Evolutionary conservation across 352 stramenopile genomes (phyloP).

Genomic region (Pythium coloratum): DNA sequence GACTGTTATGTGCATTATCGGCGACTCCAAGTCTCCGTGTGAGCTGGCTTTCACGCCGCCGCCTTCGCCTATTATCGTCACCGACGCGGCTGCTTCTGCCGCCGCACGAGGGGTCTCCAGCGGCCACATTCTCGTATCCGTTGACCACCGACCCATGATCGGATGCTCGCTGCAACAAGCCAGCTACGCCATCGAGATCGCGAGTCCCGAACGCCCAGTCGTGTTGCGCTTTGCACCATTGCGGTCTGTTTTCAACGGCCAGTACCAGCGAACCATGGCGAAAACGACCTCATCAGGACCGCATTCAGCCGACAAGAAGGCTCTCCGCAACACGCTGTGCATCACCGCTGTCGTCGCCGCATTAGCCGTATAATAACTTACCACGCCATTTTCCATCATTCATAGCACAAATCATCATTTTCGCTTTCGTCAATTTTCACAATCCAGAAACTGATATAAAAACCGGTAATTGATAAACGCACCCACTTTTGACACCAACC

Average conservation of each 20-base stretch:
- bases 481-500: conserved; percentile 2
- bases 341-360: conserved; percentile 40
- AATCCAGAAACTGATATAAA: not conserved
- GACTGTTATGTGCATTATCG: conserved; percentile 41
- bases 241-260: conserved; percentile 8
- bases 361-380: conserved; percentile 21
- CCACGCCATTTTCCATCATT: not conserved
- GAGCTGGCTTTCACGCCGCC: conserved; percentile 49
- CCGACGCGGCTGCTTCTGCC: conserved; percentile 32
- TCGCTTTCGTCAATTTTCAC: not conserved
- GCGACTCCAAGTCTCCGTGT: conserved; percentile 37
- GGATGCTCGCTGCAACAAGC: conserved; percentile 40
- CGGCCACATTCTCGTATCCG: conserved; percentile 43
- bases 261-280: not conserved
- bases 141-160: conserved; percentile 37
- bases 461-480: not conserved
- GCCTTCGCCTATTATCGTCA: conserved; percentile 43
- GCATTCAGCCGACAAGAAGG: conserved; percentile 14
- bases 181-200: conserved; percentile 28
- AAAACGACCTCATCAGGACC: not conserved
- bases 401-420: not conserved
- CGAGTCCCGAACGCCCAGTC: conserved; percentile 23
- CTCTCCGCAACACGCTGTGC: conserved; percentile 39
- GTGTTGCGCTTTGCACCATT: conserved; percentile 35
- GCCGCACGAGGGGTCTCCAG: conserved; percentile 30